A percentile compares a stretch with the other conserved stretches of the same genome.
Evolutionary conservation across 2,329 filamentous ascomycete genomes (phyloP).

Genomic region (Fusarium secorum): DNA sequence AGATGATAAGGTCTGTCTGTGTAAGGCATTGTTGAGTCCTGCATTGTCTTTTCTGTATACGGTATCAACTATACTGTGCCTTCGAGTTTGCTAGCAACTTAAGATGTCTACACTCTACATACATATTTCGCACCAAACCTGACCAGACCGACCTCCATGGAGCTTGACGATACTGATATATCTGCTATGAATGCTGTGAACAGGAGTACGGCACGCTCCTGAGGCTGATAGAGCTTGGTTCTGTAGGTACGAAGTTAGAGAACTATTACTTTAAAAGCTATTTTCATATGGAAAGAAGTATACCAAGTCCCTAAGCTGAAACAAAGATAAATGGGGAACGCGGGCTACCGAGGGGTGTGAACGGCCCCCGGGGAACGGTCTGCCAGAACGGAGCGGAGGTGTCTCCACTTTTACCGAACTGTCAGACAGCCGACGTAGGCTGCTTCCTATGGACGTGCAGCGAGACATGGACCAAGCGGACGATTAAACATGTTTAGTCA

Average conservation of each 20-base stretch:
- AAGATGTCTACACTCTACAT: background rate
- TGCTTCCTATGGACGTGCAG: background rate
- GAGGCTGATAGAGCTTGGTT: background rate
- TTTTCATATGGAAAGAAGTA: background rate
- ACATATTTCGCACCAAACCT: background rate
- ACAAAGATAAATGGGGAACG: background rate
- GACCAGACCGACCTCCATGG: background rate
- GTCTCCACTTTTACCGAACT: background rate
- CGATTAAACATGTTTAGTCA: background rate
- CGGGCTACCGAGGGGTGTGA: background rate
- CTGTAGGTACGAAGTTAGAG: background rate
- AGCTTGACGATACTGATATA: background rate
- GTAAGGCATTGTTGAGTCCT: background rate
- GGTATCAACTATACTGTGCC: background rate
- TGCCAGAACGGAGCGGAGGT: background rate
- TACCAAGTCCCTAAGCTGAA: background rate
- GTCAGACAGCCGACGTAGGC: background rate
- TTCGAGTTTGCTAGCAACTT: background rate
- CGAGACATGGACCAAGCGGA: background rate
- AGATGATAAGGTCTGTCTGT: background rate
- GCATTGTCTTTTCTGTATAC: background rate
- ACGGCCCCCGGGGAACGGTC: background rate
- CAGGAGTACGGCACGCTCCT: background rate
- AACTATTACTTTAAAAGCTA: background rate
- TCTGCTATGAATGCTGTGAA: background rate